Evolutionary conservation across 345 rosid genomes (phyloP), one percentile per base, ranked within the genome.

Genomic region (Hibiscus trionum): DNA sequence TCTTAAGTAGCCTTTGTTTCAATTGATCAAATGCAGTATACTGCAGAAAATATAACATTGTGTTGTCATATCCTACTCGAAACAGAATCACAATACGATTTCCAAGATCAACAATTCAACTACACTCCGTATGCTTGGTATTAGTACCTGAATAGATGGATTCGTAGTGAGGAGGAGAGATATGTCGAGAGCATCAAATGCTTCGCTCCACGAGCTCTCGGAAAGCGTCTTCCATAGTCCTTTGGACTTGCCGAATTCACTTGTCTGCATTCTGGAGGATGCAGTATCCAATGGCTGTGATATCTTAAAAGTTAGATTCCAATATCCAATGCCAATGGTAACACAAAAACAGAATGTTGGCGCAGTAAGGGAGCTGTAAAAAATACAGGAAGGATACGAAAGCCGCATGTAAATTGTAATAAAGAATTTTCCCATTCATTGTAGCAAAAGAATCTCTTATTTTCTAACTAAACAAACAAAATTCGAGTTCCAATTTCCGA

Each of bases 281-380:
- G 96, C 99, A 56, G 96, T 92, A 80, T 92, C 99, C 77, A 95
- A 71, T 33, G 99, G 99, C 99, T 95, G 84, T n/a, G 72, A 76
- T 52, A 77, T 60, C 73, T 37, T 61, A 39, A 60, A 72, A 79
- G 68, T 66, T 59, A 58, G 69, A 52, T 19, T 27, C 42, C 11
- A 21, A 56, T 9, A 56, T 19, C 15, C 31, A 56, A 56, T 3
- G 0, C 15, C 31, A 56, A 56, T 3, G 0, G 14, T 21, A 19
- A 21, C 60, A 56, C 61, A 21, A 21, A 21, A 56, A 56, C 8
- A 63, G 33, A 44, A 60, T 19, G 26, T 53, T 69, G 31, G 9
- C 53, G 3, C 5, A 7, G 33, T 1, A 17, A 42, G 7, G 52
- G 29, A 53, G 4, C 70, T 4, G 15, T n/a, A 60, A 16, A 52